phyloP scores from a whole-genome alignment of 2,329 filamentous ascomycete genomes.

The Botrytis paeoniae region DNA sequence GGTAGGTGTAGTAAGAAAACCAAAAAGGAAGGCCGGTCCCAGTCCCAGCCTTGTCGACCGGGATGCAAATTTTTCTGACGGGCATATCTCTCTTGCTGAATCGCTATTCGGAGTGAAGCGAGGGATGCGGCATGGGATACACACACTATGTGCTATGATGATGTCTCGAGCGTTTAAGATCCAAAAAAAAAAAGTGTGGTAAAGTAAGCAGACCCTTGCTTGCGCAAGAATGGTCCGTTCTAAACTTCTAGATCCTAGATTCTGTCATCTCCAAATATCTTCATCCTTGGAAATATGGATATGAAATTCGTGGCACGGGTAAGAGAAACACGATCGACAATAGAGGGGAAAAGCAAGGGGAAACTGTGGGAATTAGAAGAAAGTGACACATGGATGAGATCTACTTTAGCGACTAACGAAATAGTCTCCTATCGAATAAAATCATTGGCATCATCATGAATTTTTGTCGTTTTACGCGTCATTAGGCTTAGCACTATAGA shows the following conservation, averaged over 20 bases:
- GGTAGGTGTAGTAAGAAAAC: slow-evolving; percentile 1
- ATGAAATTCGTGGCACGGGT: slow-evolving; percentile 15
- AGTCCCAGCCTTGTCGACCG: slow-evolving; percentile 18
- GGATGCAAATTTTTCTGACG: slow-evolving; percentile 1
- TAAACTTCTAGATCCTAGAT: slow-evolving; percentile 12
- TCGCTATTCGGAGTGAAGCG: not conserved
- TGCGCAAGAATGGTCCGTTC: not conserved
- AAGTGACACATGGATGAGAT: slow-evolving; percentile 10
- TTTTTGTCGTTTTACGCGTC: slow-evolving; percentile 16
- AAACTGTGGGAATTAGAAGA: not conserved
- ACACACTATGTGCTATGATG: slow-evolving; percentile 8
- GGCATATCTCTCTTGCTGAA: slow-evolving; percentile 8
- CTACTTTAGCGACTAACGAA: not conserved
- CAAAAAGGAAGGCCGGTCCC: slow-evolving; percentile 14
- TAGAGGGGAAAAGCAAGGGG: slow-evolving; percentile 12
- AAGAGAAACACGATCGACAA: slow-evolving; percentile 19
- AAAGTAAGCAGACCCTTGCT: slow-evolving; percentile 7
- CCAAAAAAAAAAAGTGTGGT: not conserved
- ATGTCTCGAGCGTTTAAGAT: slow-evolving; percentile 9
- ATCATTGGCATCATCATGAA: not conserved
- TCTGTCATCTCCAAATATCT: slow-evolving; percentile 12
- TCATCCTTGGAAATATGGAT: slow-evolving; percentile 3
- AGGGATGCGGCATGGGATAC: not conserved
- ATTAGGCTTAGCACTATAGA: slow-evolving; percentile 14
- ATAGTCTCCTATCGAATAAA: not conserved